Conservation (phyloP, 495 filamentous ascomycete species). For the Ascodesmis nigricans region DNA sequence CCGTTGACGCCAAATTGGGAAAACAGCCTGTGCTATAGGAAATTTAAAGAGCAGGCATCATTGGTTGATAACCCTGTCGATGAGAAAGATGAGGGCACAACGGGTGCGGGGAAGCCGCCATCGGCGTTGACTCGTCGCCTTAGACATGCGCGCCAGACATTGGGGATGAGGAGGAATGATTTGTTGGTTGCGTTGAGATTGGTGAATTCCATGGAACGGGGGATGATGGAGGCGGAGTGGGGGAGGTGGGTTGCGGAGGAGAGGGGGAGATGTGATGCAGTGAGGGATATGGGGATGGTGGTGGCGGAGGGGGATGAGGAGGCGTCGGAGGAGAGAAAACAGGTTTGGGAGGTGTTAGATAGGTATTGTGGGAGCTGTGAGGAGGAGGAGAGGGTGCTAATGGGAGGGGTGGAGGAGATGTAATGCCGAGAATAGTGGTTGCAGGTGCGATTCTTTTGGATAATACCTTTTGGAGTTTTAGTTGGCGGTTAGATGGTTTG, state of each 20-base stretch:
- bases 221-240: conserved; percentile 69
- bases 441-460: too few species aligned
- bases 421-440: too few species aligned
- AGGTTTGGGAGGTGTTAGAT: too few species aligned
- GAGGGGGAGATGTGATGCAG: conserved; percentile 34
- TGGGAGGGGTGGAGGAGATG: conserved; percentile 12
- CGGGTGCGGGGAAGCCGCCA: too few species aligned
- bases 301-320: conserved; percentile 11
- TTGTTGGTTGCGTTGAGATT: conserved; percentile 75
- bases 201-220: conserved; percentile 68
- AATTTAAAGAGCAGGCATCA: too few species aligned
- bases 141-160: conserved; percentile 55
- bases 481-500: too few species aligned
- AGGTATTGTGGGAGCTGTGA: conserved; percentile 54
- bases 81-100: too few species aligned
- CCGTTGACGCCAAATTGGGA: too few species aligned
- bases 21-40: too few species aligned
- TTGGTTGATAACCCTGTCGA: too few species aligned
- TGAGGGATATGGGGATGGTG: conserved; percentile 10
- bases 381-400: conserved; percentile 31
- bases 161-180: conserved; percentile 76
- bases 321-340: conserved; percentile 6
- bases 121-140: too few species aligned
- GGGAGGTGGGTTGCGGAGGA: conserved; percentile 72
- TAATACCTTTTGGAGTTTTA: too few species aligned